Percentiles rank a stretch among this genome's conserved stretches.
phyloP scores from a whole-genome alignment of 2,329 filamentous ascomycete genomes.

The Trichoderma endophyticum region DNA sequence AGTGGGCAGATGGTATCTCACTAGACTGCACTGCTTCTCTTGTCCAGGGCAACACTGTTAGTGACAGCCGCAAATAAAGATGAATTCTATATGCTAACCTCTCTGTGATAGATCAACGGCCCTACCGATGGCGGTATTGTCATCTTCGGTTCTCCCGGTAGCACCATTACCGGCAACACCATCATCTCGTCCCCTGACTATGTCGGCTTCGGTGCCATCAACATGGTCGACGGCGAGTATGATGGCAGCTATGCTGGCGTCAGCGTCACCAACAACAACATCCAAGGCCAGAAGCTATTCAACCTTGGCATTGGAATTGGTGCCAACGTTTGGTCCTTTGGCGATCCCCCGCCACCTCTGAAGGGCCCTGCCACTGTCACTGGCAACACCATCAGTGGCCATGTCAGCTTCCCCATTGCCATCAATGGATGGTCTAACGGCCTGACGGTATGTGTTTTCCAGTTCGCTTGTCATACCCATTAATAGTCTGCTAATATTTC shows the following conservation, averaged over 20 bases:
- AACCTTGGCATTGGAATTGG: constrained; percentile 28
- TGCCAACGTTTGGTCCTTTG: constrained; percentile 26
- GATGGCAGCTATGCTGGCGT: constrained; percentile 26
- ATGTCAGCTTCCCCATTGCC: constrained; percentile 26
- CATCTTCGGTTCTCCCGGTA: constrained; percentile 27
- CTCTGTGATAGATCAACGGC: constrained; percentile 22
- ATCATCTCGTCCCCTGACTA: constrained; percentile 25
- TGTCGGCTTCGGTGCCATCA: constrained; percentile 28
- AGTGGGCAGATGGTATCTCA: constrained; percentile 28
- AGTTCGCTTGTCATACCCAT: not conserved
- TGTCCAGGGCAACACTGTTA: constrained; percentile 25
- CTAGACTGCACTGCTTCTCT: constrained; percentile 26
- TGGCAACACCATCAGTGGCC: constrained; percentile 24
- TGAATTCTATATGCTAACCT: not conserved
- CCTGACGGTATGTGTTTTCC: constrained; percentile 15
- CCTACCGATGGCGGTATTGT: constrained; percentile 28
- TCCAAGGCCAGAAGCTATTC: constrained; percentile 24
- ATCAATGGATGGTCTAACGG: constrained; percentile 28
- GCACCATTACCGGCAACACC: constrained; percentile 24
- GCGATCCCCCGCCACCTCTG: constrained; percentile 19
- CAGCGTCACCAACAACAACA: constrained; percentile 25
- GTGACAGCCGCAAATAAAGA: not conserved
- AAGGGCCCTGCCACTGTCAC: constrained; percentile 23
- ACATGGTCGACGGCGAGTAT: constrained; percentile 27
- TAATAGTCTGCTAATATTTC: not conserved